phyloP scores from a whole-genome alignment of 176 grass and related monocot species.

The Microstegium vimineum region DNA sequence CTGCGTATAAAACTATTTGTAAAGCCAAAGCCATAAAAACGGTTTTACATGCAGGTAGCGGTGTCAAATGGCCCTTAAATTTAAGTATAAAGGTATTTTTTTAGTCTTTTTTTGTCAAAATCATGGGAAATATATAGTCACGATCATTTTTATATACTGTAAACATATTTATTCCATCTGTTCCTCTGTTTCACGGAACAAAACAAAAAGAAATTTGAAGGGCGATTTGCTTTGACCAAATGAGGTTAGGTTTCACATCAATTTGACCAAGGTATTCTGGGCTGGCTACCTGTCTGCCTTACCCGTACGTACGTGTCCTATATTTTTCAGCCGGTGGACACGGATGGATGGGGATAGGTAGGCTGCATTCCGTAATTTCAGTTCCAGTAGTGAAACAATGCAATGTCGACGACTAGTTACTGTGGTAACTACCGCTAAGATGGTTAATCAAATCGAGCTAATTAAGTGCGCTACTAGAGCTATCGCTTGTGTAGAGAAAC shows the following conservation, averaged over 20 bases:
- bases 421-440: neutral
- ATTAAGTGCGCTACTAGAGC: neutral
- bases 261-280: slow-evolving; percentile 2
- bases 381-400: neutral
- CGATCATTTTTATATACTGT: too few relatives aligned
- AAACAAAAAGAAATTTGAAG: neutral
- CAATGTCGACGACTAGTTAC: neutral
- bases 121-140: too few relatives aligned
- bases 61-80: too few relatives aligned
- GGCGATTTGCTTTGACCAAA: neutral
- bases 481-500: neutral
- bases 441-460: neutral
- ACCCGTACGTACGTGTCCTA: too few relatives aligned
- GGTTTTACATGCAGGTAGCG: too few relatives aligned
- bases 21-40: too few relatives aligned
- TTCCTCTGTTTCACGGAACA: neutral
- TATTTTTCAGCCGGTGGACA: neutral
- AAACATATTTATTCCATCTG: neutral
- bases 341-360: too few relatives aligned
- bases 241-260: slow-evolving; percentile 7
- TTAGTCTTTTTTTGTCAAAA: too few relatives aligned
- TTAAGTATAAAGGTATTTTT: too few relatives aligned
- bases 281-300: neutral
- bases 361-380: neutral
- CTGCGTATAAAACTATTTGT: too few relatives aligned